phyloP scores from a whole-genome alignment of 495 filamentous ascomycete genomes.

The Penicillium simplicissimum region DNA sequence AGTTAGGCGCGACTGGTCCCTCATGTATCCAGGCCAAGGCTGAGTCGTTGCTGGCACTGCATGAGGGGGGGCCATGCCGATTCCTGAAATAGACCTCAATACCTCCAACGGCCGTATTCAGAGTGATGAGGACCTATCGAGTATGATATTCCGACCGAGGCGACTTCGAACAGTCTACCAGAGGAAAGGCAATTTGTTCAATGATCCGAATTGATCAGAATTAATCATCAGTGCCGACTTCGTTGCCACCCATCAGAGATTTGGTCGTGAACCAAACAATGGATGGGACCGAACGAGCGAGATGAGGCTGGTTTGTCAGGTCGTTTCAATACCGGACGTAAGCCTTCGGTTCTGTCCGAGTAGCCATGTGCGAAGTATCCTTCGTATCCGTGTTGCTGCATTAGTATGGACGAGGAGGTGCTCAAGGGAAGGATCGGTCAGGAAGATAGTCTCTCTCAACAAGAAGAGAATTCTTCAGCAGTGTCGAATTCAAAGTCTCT shows the following conservation, averaged over 20 bases:
- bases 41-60: slow-evolving; percentile 4
- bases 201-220: not conserved
- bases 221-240: slow-evolving; percentile 10
- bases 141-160: not conserved
- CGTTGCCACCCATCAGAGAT: slow-evolving; percentile 31
- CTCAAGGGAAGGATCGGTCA: too few relatives aligned
- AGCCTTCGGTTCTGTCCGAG: not conserved
- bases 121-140: not conserved
- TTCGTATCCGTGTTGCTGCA: slow-evolving; percentile 1
- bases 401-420: not conserved
- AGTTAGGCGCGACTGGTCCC: not conserved
- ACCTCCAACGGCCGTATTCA: not conserved
- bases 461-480: not conserved
- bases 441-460: too few relatives aligned
- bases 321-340: slow-evolving; percentile 15
- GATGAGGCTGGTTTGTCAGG: slow-evolving; percentile 8
- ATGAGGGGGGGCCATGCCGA: slow-evolving; percentile 8
- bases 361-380: not conserved
- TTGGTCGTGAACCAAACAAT: slow-evolving; percentile 21
- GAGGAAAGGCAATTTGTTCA: not conserved
- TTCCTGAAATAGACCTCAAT: slow-evolving; percentile 4
- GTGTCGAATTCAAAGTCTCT: not conserved
- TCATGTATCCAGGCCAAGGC: slow-evolving; percentile 1
- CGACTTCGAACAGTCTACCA: not conserved
- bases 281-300: not conserved